Conservation (phyloP, 2,329 filamentous ascomycete species). For the Penicillium sp. region DNA sequence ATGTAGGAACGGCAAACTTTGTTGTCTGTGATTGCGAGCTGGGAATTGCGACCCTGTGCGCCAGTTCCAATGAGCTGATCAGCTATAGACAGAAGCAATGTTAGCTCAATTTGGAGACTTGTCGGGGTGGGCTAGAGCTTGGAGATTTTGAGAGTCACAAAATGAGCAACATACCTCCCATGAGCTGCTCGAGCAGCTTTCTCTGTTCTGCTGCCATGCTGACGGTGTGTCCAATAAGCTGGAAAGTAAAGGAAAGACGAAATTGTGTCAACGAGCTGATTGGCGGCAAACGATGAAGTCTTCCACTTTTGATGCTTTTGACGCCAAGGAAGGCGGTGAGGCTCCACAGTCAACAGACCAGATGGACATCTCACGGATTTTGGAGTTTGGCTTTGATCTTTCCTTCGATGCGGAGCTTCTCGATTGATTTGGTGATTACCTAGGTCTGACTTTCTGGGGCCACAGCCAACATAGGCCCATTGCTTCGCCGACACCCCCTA, state of each 20-base stretch:
- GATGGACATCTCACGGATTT: constrained; percentile 12
- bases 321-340: constrained; percentile 28
- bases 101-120: constrained; percentile 26
- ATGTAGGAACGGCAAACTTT: constrained; percentile 96
- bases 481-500: not conserved
- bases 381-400: constrained; percentile 5
- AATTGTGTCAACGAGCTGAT: constrained; percentile 11
- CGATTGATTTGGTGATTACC: constrained; percentile 5
- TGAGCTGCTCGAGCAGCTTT: constrained; percentile 94
- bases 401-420: constrained; percentile 9
- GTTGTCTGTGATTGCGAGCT: constrained; percentile 83
- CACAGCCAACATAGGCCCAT: not conserved
- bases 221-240: constrained; percentile 10
- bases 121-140: constrained; percentile 11
- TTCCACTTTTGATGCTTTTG: constrained; percentile 21
- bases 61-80: constrained; percentile 77
- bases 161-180: constrained; percentile 51
- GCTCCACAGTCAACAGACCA: constrained; percentile 22
- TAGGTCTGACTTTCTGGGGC: constrained; percentile 7
- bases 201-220: constrained; percentile 94
- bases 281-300: constrained; percentile 13
- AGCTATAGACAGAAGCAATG: constrained; percentile 31
- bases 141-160: constrained; percentile 4
- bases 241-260: constrained; percentile 6
- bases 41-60: constrained; percentile 69